A percentile compares a stretch with the other conserved stretches of the same genome.
phyloP scores from a whole-genome alignment of 2,329 filamentous ascomycete species.

The Thyridium curvatum region DNA sequence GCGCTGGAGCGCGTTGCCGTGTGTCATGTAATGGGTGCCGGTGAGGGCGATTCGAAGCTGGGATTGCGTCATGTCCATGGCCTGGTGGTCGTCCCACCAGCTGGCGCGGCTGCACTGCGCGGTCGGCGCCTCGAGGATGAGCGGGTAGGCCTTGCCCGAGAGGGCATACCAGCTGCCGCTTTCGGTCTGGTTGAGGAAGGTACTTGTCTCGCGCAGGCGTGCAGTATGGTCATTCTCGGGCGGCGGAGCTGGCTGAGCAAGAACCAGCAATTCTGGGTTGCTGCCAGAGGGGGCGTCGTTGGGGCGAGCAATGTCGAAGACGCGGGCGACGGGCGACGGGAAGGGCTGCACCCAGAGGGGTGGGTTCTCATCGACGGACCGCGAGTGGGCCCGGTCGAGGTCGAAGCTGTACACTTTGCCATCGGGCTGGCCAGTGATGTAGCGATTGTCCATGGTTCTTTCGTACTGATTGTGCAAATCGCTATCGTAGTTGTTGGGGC shows the following conservation, averaged over 20 bases:
- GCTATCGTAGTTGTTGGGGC: slow-evolving; percentile 81
- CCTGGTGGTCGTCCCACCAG: slow-evolving; percentile 12
- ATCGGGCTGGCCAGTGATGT: slow-evolving; percentile 82
- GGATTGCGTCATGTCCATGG: slow-evolving; percentile 16
- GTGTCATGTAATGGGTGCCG: slow-evolving; percentile 59
- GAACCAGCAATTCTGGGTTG: slow-evolving; percentile 71
- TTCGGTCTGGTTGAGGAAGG: slow-evolving; percentile 84
- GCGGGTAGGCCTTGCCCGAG: slow-evolving; percentile 78
- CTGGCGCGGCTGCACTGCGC: slow-evolving; percentile 11
- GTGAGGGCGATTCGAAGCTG: slow-evolving; percentile 58
- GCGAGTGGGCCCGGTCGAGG: slow-evolving; percentile 55
- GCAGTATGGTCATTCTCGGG: slow-evolving; percentile 40
- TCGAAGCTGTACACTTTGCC: slow-evolving; percentile 79
- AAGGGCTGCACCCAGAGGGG: no score
- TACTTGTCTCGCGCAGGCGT: slow-evolving; percentile 52
- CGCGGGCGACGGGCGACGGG: slow-evolving; percentile 68
- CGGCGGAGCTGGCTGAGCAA: slow-evolving; percentile 76
- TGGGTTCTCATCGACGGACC: slow-evolving; percentile 30
- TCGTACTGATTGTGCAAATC: slow-evolving; percentile 83
- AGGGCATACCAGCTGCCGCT: slow-evolving; percentile 91
- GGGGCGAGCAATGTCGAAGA: slow-evolving; percentile 82
- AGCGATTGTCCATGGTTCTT: slow-evolving; percentile 75
- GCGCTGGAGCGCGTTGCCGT: slow-evolving; percentile 30
- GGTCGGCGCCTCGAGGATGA: slow-evolving; percentile 47
- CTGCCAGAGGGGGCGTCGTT: slow-evolving; percentile 54